Base-by-base conservation (phyloP, 805 yeast species). In the Metschnikowia lunata region DNA sequence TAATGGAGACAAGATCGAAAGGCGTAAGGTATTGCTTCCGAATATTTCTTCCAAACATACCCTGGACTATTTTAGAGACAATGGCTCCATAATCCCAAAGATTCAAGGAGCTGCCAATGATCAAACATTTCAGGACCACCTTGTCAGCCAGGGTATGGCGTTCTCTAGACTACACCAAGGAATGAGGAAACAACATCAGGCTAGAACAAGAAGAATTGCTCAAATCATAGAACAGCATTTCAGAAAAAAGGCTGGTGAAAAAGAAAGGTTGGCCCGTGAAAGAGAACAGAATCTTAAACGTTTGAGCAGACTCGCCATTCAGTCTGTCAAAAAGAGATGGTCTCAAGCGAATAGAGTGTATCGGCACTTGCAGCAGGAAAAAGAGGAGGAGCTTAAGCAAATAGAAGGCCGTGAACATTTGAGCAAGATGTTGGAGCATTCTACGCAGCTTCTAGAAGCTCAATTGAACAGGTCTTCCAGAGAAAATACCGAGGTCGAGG, bases 321-420 rank as follows among this genome's bases (percentile, higher is more conserved):
- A 79, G 55, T 88, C 89, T 36, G 97, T 93, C 9, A 84, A 84
- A 63, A 88, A 83, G 61, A 82, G 93, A 57, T 93, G 99, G 99
- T 69, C 75, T 18, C 74, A 89, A 39, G 99, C 97, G 2, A 87
- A 83, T 49, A 88, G 86, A 60, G 95, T 88, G 1, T 83, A 78
- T 58, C 74, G 72, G 39, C 85, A 82, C 12, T 69, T 86, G 47
- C 93, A 86, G 58, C 82, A 83, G 37, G 80, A 83, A 48, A 88
- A 85, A 52, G 83, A 77, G 47, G 96, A 88, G 54, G 90, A 86
- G 51, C 75, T 84, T 55, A 84, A 88, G 59, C 79, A 86, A 42
- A 77, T 79, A 8, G 81, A 84, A 57, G 96, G 97, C 32, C 85
- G 89, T 59, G 86, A 87, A 56, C 96, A 90, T 60, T 71, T 91